Conservation (phyloP, 164 flowering plant species). For the grape (Vitis vinifera) region ASM3070453v1 NC_081808.1:6368001-6368500, state of each 20-base stretch:
- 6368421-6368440: no score
- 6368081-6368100: slow-evolving; percentile 1
- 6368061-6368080: background rate
- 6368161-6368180: slow-evolving; percentile 50
- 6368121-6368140: no score
- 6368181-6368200: slow-evolving; percentile 42
- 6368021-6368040: slow-evolving; percentile 20
- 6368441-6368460: no score
- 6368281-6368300: slow-evolving; percentile 8
- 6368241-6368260: slow-evolving; percentile 23
- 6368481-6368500: no score
- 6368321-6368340: slow-evolving; percentile 21
- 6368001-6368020: slow-evolving; percentile 47
- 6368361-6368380: no score
- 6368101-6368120: slow-evolving; percentile 1
- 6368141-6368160: slow-evolving; percentile 16
- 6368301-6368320: slow-evolving; percentile 33
- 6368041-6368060: slow-evolving; percentile 1
- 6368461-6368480: no score
- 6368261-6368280: slow-evolving; percentile 16
- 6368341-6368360: slow-evolving; percentile 13
- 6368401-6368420: no score
- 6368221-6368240: slow-evolving; percentile 14
- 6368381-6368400: no score
- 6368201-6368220: slow-evolving; percentile 45